A percentile compares a stretch with the other conserved stretches of the same genome.
Conservation (phyloP, 148 eudicot genomes). For the Selenicereus undatus region DNA sequence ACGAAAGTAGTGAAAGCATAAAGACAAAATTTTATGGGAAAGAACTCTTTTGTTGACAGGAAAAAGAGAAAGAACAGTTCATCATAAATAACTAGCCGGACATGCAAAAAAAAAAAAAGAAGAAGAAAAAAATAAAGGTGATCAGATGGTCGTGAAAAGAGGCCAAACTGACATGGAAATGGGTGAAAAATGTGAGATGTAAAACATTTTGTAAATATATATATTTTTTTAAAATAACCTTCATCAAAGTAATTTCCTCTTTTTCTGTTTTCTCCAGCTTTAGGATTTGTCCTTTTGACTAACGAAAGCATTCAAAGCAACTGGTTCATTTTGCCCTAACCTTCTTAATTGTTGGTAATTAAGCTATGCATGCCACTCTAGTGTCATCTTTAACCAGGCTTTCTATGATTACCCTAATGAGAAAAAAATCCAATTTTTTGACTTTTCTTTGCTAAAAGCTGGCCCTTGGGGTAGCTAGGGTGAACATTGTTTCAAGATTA, state of each 20-base stretch:
- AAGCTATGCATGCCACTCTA: neutral
- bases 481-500: no score
- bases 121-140: neutral
- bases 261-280: conserved; percentile 21
- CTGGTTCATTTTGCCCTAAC: neutral
- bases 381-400: neutral
- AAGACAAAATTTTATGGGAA: neutral
- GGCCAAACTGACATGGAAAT: conserved; percentile 13
- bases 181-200: conserved; percentile 8
- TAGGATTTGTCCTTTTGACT: conserved; percentile 23
- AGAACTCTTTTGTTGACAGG: neutral
- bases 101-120: neutral
- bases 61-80: neutral
- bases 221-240: neutral
- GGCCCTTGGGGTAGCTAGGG: neutral
- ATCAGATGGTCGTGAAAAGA: conserved; percentile 4
- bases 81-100: neutral
- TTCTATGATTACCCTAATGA: neutral
- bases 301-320: neutral
- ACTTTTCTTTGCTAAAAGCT: conserved; percentile 1
- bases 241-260: neutral
- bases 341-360: neutral
- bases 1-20: neutral
- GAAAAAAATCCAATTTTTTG: neutral
- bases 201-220: neutral